These are phyloP conservation scores for Trichoderma endophyticum DNA, from an alignment of 2,329 filamentous ascomycete species.

Conservation along the genomic window DNA sequence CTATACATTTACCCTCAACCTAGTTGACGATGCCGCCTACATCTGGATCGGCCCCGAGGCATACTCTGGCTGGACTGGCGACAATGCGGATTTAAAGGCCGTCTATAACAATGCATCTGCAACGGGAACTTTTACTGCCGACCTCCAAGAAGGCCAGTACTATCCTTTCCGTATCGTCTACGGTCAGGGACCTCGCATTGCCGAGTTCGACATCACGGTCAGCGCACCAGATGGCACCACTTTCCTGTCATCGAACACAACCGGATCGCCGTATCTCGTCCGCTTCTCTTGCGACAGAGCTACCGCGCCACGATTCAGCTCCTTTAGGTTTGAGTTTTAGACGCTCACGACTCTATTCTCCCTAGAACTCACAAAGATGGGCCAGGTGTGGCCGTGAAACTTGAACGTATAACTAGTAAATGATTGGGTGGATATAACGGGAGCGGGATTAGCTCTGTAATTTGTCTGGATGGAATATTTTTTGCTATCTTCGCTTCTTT, in stretches of 20 bases:
- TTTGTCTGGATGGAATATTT: neutral
- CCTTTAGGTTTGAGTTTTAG: slow-evolving; percentile 13
- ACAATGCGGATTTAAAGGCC: slow-evolving; percentile 23
- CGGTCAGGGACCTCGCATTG: slow-evolving; percentile 19
- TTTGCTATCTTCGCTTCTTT: neutral
- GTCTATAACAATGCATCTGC: slow-evolving; percentile 22
- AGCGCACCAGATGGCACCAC: slow-evolving; percentile 13
- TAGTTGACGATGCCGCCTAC: slow-evolving; percentile 21
- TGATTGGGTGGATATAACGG: neutral
- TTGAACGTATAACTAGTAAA: neutral
- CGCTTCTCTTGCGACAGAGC: slow-evolving; percentile 14
- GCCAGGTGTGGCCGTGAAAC: neutral
- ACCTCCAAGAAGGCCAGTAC: slow-evolving; percentile 19
- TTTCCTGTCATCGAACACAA: slow-evolving; percentile 10
- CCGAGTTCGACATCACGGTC: slow-evolving; percentile 17
- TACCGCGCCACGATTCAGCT: neutral
- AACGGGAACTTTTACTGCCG: slow-evolving; percentile 21
- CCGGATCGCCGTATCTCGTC: neutral
- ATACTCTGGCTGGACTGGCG: slow-evolving; percentile 25
- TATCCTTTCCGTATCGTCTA: slow-evolving; percentile 21
- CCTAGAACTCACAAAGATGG: neutral
- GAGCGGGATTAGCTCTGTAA: neutral
- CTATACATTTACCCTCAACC: slow-evolving; percentile 24
- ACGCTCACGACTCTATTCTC: neutral
- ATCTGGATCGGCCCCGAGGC: slow-evolving; percentile 24